Conservation (phyloP, 2,329 filamentous ascomycete genomes). For the Penicillium psychrosexuale region DNA sequence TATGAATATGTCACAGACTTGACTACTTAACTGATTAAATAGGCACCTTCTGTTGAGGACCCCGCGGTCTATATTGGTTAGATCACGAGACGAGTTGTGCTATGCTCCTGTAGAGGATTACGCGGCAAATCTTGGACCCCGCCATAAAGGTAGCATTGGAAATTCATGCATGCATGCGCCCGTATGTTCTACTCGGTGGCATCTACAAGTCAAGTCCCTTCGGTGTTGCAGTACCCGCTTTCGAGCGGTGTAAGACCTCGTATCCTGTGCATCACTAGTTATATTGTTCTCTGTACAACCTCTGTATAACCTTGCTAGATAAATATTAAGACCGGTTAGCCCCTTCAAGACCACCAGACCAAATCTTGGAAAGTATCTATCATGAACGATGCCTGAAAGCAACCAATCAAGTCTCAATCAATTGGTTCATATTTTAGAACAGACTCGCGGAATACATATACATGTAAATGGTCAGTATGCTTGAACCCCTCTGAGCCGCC, state of each 20-base stretch:
- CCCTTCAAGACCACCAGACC: not conserved
- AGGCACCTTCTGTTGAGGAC: not conserved
- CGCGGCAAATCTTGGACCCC: not conserved
- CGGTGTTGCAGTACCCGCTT: not conserved
- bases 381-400: not conserved
- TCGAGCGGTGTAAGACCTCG: not conserved
- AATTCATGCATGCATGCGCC: not conserved
- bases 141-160: not conserved
- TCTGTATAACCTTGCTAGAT: too few relatives aligned
- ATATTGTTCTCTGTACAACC: not conserved
- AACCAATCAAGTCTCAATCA: not conserved
- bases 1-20: not conserved
- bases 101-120: too few relatives aligned
- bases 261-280: not conserved
- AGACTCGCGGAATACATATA: not conserved
- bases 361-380: not conserved
- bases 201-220: not conserved
- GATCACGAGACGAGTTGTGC: not conserved
- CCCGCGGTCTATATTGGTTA: not conserved
- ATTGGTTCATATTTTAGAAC: not conserved
- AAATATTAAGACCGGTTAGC: not conserved
- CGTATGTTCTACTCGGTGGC: too few relatives aligned
- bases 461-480: not conserved
- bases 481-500: not conserved
- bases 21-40: too few relatives aligned